Conservation (phyloP, 2,329 filamentous ascomycete species). For the Colletotrichum tropicicola region DNA sequence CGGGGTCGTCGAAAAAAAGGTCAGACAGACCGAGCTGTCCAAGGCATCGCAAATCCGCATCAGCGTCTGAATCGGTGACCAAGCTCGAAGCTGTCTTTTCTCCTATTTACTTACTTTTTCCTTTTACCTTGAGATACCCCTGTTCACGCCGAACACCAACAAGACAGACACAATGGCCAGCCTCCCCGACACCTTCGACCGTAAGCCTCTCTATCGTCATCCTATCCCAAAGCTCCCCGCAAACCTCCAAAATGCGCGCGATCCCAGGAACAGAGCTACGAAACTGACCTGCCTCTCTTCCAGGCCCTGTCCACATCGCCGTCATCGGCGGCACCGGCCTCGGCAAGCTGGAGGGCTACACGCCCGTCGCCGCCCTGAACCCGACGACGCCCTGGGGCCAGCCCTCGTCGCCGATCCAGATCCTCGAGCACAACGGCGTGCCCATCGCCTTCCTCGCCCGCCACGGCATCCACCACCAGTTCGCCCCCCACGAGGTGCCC, state of each 20-base stretch:
- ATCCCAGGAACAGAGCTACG: constrained; percentile 6
- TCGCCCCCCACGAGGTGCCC: constrained; percentile 94
- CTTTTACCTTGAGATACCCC: background rate
- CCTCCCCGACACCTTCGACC: constrained; percentile 67
- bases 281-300: constrained; percentile 4
- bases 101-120: background rate
- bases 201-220: constrained; percentile 47
- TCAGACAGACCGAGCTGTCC: background rate
- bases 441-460: constrained; percentile 93
- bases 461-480: constrained; percentile 88
- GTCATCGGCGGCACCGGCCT: constrained; percentile 95
- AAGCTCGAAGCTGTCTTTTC: background rate
- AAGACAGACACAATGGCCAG: constrained; percentile 51
- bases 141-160: background rate
- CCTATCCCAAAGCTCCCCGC: constrained; percentile 6
- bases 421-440: constrained; percentile 85
- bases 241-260: background rate
- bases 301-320: constrained; percentile 81
- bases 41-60: background rate
- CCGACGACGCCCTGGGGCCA: constrained; percentile 88
- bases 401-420: constrained; percentile 79
- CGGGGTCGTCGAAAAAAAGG: constrained; percentile 26
- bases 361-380: constrained; percentile 81
- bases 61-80: background rate
- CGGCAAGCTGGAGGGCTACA: constrained; percentile 85